Evolutionary conservation across 768 basidiomycete genomes (phyloP).

Genomic region (Psilocybe sp.): DNA sequence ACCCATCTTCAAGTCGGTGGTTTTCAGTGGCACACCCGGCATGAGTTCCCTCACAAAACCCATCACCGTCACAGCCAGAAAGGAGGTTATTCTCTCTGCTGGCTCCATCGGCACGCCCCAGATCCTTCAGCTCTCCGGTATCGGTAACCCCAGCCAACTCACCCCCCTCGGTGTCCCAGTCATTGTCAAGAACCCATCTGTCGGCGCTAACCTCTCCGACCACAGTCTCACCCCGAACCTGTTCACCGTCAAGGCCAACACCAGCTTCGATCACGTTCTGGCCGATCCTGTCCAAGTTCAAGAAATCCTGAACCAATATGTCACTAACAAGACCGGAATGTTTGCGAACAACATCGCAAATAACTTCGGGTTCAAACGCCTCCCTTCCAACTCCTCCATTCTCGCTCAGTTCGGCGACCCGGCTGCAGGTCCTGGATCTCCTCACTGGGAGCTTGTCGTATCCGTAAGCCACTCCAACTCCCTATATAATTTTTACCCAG

Average conservation of each 20-base stretch:
- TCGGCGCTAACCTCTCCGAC: constrained; percentile 47
- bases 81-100: constrained; percentile 36
- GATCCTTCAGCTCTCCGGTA: constrained; percentile 37
- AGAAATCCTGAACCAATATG: constrained; percentile 22
- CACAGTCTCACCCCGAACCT: constrained; percentile 24
- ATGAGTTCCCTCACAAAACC: background rate
- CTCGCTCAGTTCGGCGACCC: constrained; percentile 23
- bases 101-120: constrained; percentile 32
- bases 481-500: no score
- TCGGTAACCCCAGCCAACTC: constrained; percentile 36
- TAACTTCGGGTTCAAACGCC: constrained; percentile 25
- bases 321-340: constrained; percentile 20
- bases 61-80: constrained; percentile 15
- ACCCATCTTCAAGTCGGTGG: constrained; percentile 18
- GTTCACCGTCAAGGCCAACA: constrained; percentile 19
- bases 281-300: constrained; percentile 14
- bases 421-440: constrained; percentile 21
- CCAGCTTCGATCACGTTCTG: constrained; percentile 22
- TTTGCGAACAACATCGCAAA: constrained; percentile 24
- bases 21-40: constrained; percentile 9
- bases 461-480: constrained; percentile 4
- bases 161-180: constrained; percentile 30
- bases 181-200: constrained; percentile 34
- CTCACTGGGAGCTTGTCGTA: constrained; percentile 29
- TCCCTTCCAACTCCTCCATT: constrained; percentile 17